Evolutionary conservation across 345 rosid genomes (phyloP).

Genomic region (Triadica sebifera): DNA sequence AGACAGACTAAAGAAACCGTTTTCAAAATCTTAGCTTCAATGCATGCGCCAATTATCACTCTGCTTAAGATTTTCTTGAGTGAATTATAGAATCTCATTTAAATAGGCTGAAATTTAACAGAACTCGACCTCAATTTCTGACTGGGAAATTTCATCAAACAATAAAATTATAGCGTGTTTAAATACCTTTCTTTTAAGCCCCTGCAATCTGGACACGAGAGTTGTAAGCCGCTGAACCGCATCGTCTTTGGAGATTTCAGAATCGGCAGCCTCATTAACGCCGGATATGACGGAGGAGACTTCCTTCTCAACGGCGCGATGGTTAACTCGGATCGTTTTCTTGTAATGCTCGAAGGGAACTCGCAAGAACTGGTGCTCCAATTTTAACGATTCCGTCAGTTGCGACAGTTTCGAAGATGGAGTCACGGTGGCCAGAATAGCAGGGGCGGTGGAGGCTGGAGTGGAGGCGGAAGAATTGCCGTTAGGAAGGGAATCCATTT

Average conservation of each 20-base stretch:
- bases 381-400: constrained; percentile 74
- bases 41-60: too few species aligned
- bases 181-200: constrained; percentile 85
- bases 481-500: constrained; percentile 30
- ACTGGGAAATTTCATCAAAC: not conserved
- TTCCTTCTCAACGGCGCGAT: constrained; percentile 79
- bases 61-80: too few species aligned
- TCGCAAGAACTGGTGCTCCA: constrained; percentile 89
- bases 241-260: constrained; percentile 56
- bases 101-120: not conserved
- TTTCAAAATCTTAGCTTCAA: too few species aligned
- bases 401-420: constrained; percentile 55
- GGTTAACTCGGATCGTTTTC: constrained; percentile 86
- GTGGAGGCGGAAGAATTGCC: constrained; percentile 32
- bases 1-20: not conserved
- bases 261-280: constrained; percentile 56
- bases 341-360: constrained; percentile 97
- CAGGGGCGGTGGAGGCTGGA: constrained; percentile 19
- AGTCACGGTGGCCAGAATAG: constrained; percentile 20
- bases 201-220: constrained; percentile 90
- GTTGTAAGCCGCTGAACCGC: constrained; percentile 70
- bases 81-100: not conserved
- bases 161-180: not conserved
- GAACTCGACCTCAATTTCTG: not conserved
- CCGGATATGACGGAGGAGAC: constrained; percentile 61